phyloP scores from a whole-genome alignment of 805 yeast species.

The Pichia kluyveri region DNA sequence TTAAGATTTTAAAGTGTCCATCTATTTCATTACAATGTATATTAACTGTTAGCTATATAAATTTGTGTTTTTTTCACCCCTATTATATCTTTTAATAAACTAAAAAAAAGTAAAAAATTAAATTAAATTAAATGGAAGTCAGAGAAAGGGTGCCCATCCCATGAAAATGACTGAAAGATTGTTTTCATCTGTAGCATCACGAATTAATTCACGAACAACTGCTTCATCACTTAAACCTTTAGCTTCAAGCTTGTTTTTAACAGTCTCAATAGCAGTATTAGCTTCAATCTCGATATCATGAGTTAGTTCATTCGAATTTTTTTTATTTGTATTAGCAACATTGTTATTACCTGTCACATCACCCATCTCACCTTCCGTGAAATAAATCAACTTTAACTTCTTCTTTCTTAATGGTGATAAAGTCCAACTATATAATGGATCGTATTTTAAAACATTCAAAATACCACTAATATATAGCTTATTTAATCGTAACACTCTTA shows the following conservation, averaged over 20 bases:
- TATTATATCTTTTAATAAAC: neutral
- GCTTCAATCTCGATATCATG: slow-evolving; percentile 55
- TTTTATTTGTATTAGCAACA: slow-evolving; percentile 4
- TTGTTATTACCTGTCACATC: slow-evolving; percentile 15
- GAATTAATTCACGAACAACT: slow-evolving; percentile 68
- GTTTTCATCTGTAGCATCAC: slow-evolving; percentile 58
- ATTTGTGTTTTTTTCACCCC: neutral
- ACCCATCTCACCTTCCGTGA: slow-evolving; percentile 10
- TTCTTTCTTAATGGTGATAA: slow-evolving; percentile 64
- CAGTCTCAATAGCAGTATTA: slow-evolving; percentile 64
- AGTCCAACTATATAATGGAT: slow-evolving; percentile 89
- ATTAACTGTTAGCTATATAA: neutral
- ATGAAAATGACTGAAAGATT: slow-evolving; percentile 68
- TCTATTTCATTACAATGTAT: neutral
- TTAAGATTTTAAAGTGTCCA: neutral
- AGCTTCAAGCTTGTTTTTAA: slow-evolving; percentile 57
- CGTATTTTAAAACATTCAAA: slow-evolving; percentile 79
- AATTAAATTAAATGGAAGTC: neutral
- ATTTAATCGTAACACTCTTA: slow-evolving; percentile 56
- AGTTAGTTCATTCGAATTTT: neutral
- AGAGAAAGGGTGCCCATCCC: slow-evolving; percentile 82
- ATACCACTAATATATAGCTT: slow-evolving; percentile 68
- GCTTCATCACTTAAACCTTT: slow-evolving; percentile 75
- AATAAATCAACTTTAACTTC: slow-evolving; percentile 37
- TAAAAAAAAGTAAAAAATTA: neutral